These are phyloP conservation scores for Fusarium pseudoanthophilum DNA, from an alignment of 2,329 filamentous ascomycete species.

Conservation along the genomic window DNA sequence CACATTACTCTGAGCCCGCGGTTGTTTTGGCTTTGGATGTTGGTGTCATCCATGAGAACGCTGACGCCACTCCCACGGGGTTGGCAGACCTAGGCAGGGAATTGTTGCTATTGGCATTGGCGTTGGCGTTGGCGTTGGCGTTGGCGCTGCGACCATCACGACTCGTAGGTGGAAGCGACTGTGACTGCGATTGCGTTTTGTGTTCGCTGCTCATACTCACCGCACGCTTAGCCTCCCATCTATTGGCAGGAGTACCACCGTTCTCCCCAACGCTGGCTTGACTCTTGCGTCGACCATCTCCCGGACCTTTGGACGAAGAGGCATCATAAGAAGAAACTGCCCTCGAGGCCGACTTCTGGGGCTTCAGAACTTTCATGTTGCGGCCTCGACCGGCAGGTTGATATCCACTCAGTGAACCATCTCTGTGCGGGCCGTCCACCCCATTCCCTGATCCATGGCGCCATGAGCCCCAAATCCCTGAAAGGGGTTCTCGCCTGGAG, in stretches of 20 bases:
- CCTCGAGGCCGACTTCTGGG: slow-evolving; percentile 72
- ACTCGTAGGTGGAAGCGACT: slow-evolving; percentile 46
- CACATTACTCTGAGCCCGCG: slow-evolving; percentile 41
- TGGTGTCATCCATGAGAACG: slow-evolving; percentile 90
- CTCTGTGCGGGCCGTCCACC: slow-evolving; percentile 64
- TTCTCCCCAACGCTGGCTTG: slow-evolving; percentile 53
- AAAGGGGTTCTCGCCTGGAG: slow-evolving; percentile 58
- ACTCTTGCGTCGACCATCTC: slow-evolving; percentile 66
- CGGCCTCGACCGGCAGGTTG: slow-evolving; percentile 73
- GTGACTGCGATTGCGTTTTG: slow-evolving; percentile 45
- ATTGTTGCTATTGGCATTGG: slow-evolving; percentile 48
- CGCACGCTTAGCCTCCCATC: slow-evolving; percentile 67
- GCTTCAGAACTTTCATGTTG: slow-evolving; percentile 91
- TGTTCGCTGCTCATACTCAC: slow-evolving; percentile 56
- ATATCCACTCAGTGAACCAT: slow-evolving; percentile 70
- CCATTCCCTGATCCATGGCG: slow-evolving; percentile 65
- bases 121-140: slow-evolving; percentile 52
- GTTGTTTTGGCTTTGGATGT: slow-evolving; percentile 52
- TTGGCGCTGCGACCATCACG: slow-evolving; percentile 53
- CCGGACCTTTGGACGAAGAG: slow-evolving; percentile 55
- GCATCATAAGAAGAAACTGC: slow-evolving; percentile 65
- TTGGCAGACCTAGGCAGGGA: slow-evolving; percentile 73
- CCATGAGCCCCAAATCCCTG: slow-evolving; percentile 78
- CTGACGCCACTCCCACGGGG: slow-evolving; percentile 90
- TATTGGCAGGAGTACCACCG: slow-evolving; percentile 46